phyloP scores from a whole-genome alignment of 352 stramenopile genomes.

The Achlya hypogyna region DNA sequence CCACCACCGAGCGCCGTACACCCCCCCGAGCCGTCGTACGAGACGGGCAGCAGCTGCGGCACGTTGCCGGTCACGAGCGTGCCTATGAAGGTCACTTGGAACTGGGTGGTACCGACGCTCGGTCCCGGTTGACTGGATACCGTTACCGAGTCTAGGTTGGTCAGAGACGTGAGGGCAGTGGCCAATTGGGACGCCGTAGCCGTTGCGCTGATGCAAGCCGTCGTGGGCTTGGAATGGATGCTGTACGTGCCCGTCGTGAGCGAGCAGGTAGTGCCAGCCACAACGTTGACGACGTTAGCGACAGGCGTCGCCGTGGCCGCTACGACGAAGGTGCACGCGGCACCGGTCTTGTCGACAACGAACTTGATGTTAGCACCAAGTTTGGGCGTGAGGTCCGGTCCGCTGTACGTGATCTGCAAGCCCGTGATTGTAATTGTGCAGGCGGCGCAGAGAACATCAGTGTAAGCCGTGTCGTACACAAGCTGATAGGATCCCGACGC shows the following conservation, averaged over 20 bases:
- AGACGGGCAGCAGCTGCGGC: conserved; percentile 34
- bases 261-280: conserved; percentile 28
- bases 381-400: conserved; percentile 49
- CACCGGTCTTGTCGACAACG: conserved; percentile 36
- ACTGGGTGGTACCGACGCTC: conserved; percentile 39
- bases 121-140: conserved; percentile 46
- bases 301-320: conserved; percentile 26
- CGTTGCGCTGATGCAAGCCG: conserved; percentile 35
- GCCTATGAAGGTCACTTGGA: conserved; percentile 85
- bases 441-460: background rate
- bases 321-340: conserved; percentile 52
- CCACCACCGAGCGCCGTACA: conserved; percentile 38
- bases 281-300: conserved; percentile 34
- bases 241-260: conserved; percentile 34
- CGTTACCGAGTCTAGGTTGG: conserved; percentile 39
- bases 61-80: conserved; percentile 41
- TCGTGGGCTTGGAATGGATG: conserved; percentile 44
- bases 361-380: conserved; percentile 72
- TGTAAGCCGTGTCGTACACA: conserved; percentile 29
- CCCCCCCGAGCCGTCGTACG: conserved; percentile 43
- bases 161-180: conserved; percentile 23
- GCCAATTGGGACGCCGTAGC: conserved; percentile 26
- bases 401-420: conserved; percentile 20
- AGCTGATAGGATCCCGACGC: conserved; percentile 63
- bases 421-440: conserved; percentile 23